Evolutionary conservation across 2,329 filamentous ascomycete species (phyloP).

Genomic region (Lasiodiplodia citricola): DNA sequence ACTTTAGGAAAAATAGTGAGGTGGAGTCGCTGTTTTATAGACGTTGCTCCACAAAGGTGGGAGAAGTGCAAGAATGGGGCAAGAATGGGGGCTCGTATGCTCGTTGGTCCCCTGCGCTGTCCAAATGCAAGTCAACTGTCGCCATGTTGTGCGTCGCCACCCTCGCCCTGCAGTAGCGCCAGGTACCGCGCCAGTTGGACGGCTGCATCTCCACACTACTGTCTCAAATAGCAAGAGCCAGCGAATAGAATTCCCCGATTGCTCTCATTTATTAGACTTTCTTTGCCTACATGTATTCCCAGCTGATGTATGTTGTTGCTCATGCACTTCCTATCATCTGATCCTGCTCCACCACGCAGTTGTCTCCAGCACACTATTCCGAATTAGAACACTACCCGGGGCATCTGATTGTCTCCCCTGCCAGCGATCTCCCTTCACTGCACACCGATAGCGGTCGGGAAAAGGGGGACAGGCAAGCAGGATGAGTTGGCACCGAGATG

Average conservation of each 20-base stretch:
- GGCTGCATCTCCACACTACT: slow-evolving; percentile 1
- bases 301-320: neutral
- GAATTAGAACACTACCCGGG: neutral
- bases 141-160: slow-evolving; percentile 7
- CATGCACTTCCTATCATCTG: neutral
- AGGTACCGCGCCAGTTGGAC: slow-evolving; percentile 9
- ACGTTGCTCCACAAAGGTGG: neutral
- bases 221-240: neutral
- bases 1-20: neutral
- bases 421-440: neutral
- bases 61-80: slow-evolving; percentile 1
- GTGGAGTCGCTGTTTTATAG: slow-evolving; percentile 3
- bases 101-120: neutral
- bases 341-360: neutral
- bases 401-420: neutral
- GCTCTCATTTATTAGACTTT: neutral
- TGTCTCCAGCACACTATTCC: neutral
- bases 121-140: neutral
- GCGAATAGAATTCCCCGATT: no score
- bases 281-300: neutral
- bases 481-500: neutral
- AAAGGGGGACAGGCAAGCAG: neutral
- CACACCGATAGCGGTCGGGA: neutral
- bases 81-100: slow-evolving; percentile 19
- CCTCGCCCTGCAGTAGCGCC: slow-evolving; percentile 20